Evolutionary conservation across 2,329 filamentous ascomycete species (phyloP).

Genomic region (Atkinsonella texensis): DNA sequence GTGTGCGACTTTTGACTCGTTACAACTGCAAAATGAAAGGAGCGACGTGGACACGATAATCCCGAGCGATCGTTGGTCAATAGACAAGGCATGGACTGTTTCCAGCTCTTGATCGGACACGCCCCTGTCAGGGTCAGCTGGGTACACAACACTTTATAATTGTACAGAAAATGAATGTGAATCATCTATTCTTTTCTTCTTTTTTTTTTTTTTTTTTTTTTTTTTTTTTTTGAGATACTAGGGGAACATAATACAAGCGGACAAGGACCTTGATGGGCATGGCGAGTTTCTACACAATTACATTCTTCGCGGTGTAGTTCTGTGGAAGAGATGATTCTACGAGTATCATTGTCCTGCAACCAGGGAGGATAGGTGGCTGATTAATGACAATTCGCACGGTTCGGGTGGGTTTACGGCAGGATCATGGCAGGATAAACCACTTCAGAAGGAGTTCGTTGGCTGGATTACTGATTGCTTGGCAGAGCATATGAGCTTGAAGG

Average conservation of each 20-base stretch:
- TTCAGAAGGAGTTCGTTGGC: constrained; percentile 1
- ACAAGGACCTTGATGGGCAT: not conserved
- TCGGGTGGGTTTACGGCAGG: constrained; percentile 7
- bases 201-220: not conserved
- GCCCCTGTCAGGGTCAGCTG: not conserved
- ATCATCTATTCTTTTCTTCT: not conserved
- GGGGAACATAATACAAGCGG: constrained; percentile 2
- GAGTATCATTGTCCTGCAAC: constrained; percentile 16
- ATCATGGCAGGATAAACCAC: constrained; percentile 6
- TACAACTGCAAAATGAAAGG: not conserved
- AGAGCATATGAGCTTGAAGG: constrained; percentile 2
- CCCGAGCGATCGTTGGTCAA: not conserved
- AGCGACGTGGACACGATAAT: not conserved
- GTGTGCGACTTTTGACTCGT: not conserved
- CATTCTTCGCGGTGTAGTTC: constrained; percentile 3
- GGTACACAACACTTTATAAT: not conserved
- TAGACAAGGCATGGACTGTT: not conserved
- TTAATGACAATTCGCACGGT: constrained; percentile 15
- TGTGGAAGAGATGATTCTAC: constrained; percentile 8
- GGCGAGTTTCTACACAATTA: not conserved
- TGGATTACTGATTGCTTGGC: constrained; percentile 4
- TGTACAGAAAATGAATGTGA: constrained; percentile 5
- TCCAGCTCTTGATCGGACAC: not conserved
- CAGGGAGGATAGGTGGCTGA: constrained; percentile 19
- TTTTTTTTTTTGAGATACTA: constrained; percentile 2